Conservation (phyloP, 2,329 filamentous ascomycete species). For the Alternaria panax region DNA sequence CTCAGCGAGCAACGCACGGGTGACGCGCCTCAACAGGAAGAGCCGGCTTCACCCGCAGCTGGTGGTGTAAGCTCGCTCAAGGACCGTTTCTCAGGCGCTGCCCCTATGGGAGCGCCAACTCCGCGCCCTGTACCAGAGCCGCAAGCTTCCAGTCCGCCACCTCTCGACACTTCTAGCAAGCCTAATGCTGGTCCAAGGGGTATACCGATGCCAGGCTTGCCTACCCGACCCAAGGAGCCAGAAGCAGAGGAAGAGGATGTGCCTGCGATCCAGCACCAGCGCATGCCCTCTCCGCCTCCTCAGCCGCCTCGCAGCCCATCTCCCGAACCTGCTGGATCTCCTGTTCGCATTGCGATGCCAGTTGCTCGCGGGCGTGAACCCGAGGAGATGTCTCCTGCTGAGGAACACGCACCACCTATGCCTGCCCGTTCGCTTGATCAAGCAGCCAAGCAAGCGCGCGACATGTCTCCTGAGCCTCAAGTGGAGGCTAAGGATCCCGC, state of each 20-base stretch:
- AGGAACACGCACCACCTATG: conserved; percentile 62
- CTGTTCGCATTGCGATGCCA: conserved; percentile 85
- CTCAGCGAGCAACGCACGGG: conserved; percentile 70
- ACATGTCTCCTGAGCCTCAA: conserved; percentile 70
- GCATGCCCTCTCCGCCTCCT: conserved; percentile 53
- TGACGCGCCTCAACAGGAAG: conserved; percentile 55
- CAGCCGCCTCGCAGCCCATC: conserved; percentile 52
- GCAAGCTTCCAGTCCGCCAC: conserved; percentile 62
- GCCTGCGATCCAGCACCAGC: conserved; percentile 63
- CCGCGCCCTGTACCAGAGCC: conserved; percentile 50
- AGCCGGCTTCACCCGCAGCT: conserved; percentile 61
- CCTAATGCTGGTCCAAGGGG: conserved; percentile 69
- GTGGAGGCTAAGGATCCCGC: conserved; percentile 62
- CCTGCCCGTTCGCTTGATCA: conserved; percentile 70
- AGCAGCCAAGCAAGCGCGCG: conserved; percentile 68
- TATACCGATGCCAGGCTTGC: conserved; percentile 80
- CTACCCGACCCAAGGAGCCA: conserved; percentile 63
- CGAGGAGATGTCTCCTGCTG: conserved; percentile 60
- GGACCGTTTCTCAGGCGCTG: conserved; percentile 81
- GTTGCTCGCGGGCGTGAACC: conserved; percentile 69
- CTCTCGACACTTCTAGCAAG: conserved; percentile 72
- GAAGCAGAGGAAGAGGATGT: conserved; percentile 53
- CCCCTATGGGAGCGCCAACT: conserved; percentile 62
- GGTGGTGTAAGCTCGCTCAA: conserved; percentile 77
- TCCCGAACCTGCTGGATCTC: conserved; percentile 69